Conservation (phyloP, 108 stramenopile species). For the Cylindrotheca closterium region DNA sequence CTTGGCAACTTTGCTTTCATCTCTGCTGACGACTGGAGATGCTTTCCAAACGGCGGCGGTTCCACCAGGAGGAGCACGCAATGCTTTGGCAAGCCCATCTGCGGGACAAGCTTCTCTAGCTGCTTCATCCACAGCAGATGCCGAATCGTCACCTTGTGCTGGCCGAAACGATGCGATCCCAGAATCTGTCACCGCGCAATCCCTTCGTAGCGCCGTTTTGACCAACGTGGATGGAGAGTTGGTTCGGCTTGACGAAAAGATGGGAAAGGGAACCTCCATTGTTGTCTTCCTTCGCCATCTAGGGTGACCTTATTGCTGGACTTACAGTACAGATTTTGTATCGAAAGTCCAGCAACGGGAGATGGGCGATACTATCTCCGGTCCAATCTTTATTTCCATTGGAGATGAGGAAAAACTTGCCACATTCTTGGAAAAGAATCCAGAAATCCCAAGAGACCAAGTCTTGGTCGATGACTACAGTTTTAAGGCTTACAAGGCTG, state of each 20-base stretch:
- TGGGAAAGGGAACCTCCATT: constrained; percentile 49
- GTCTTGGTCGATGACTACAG: constrained; percentile 76
- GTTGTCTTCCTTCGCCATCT: constrained; percentile 81
- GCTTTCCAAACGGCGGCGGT: no score
- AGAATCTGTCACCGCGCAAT: constrained; percentile 14
- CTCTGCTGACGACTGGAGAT: no score
- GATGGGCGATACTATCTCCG: constrained; percentile 18
- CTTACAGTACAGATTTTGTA: constrained; percentile 80
- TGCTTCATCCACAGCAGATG: no score
- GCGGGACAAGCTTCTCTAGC: no score
- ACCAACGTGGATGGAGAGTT: constrained; percentile 58
- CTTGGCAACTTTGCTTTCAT: no score
- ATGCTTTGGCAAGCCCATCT: no score
- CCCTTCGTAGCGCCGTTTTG: constrained; percentile 26
- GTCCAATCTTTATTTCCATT: constrained; percentile 80
- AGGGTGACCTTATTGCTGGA: constrained; percentile 93
- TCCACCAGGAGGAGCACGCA: no score
- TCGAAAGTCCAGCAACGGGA: constrained; percentile 60
- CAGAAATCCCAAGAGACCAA: constrained; percentile 41
- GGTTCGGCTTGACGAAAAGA: constrained; percentile 52
- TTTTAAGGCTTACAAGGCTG: constrained; percentile 69
- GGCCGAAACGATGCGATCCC: constrained; percentile 13
- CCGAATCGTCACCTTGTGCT: constrained; percentile 3
- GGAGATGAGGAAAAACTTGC: constrained; percentile 71
- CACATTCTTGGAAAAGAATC: constrained; percentile 71